Evolutionary conservation across 768 basidiomycete species (phyloP), one percentile per base, ranked within the genome.

Genomic region (Suillus sp.): DNA sequence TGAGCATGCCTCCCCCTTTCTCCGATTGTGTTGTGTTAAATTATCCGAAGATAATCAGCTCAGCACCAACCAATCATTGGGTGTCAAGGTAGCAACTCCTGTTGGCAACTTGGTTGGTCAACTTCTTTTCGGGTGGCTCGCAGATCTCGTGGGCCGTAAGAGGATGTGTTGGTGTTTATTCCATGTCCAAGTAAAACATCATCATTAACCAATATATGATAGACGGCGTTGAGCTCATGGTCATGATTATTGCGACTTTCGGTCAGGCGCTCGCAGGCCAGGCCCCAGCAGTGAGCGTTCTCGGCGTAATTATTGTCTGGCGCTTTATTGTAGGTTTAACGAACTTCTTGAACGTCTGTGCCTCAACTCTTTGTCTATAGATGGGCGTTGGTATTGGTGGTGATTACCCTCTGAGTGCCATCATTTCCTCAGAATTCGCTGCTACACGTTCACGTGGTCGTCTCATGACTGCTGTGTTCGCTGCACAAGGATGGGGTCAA

Each of bases 361-460:
- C 38, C 60, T 20, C 32, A 1, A 30, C 6, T 38, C 40, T 2
- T 55, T 37, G 25, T 32, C 11, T 13, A 3, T 50, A 85, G 87
- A 86, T 86, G 84, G 92, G 92, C 0, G 74, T 94, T 2, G 93
- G 94, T 6, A 91, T 95, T 20, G 94, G 93, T 5, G 94, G 94
- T 20, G 94, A 96, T 69, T 95, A 96, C 72, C 94, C 94, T 7
- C 74, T 95, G 0, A 86, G 84, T 59, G 90, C 94, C 20, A 89
- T 93, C 69, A 95, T 96, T 69, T 88, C 93, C 3, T 93, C 91
- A 37, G 94, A 96, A 71, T 96, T 95, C 68, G 89, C 94, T 1
- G 82, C 91, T 0, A 90, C 88, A 20, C 83, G 83, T 48, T 86
- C 81, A 54, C 86, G 94, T 67, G 94, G 94, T 53, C 83, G 93